Base-by-base conservation (phyloP, 2,329 filamentous ascomycete genomes). In the Penicillium glabrum region DNA sequence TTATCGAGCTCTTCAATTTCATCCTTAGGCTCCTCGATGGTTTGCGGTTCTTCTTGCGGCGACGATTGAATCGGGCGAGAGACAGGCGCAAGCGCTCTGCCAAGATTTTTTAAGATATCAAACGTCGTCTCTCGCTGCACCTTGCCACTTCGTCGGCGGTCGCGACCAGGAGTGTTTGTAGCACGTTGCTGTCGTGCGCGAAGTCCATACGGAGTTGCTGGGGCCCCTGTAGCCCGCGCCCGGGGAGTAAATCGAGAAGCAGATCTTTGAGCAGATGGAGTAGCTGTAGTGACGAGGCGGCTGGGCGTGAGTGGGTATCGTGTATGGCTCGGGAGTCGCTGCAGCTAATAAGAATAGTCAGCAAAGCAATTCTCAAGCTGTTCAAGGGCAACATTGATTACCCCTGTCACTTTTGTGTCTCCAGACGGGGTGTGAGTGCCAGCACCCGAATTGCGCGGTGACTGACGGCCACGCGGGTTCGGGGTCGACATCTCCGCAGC, bases 171-270 rank as follows among this genome's bases (percentile, higher is more conserved):
- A 2, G 81, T 83, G 60, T 78, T 78, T 5, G 77, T 79, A 13
- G 80, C 80, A 62, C 82, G 80, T 62, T 82, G 79, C 68, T 83
- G 79, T 27, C 83, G 72, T 10, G 82, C 82, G 43, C 80, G 76
- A 54, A 84, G 77, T 26, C 80, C 81, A 74, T 84, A 80, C 1
- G 83, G 83, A 16, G 83, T 85, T 5, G 81, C 79, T 9, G 82
- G 82, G 16, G 77, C 77, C 19, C 63, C 70, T 46, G 52, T 60
- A 33, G 60, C 67, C 53, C 68, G 63, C 23, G 64, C 65, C 37
- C 73, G 67, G 26, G 75, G 73, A 31, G 73, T 77, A 43, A 63
- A 67, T 58, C 73, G 69, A 58, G 65, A 68, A 37, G 63, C 69
- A 27, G 70, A 71, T 21, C 72, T 67, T 50, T 71, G 70, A 24